These are phyloP conservation scores for Zymoseptoria passerinii DNA, from an alignment of 2,329 filamentous ascomycete genomes.

Conservation along the genomic window DNA sequence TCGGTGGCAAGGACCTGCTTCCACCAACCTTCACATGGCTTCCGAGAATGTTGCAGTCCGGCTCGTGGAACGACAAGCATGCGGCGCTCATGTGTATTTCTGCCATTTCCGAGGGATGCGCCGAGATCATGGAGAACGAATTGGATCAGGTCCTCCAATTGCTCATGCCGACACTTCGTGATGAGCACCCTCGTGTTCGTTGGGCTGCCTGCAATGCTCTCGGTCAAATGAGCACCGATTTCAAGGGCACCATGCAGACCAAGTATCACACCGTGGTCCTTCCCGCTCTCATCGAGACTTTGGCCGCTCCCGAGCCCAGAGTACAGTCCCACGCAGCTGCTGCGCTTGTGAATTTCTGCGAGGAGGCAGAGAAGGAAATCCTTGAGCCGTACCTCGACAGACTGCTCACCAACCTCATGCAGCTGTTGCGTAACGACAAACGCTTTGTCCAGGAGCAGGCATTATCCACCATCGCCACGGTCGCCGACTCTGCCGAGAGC, in stretches of 20 bases:
- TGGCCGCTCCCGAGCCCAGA: slow-evolving; percentile 80
- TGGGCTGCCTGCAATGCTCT: slow-evolving; percentile 97
- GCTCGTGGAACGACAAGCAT: slow-evolving; percentile 89
- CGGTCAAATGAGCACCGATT: slow-evolving; percentile 99
- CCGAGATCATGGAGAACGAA: slow-evolving; percentile 91
- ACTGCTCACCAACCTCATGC: slow-evolving; percentile 74
- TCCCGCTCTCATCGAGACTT: slow-evolving; percentile 82
- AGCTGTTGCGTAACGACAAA: slow-evolving; percentile 82
- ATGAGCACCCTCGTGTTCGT: slow-evolving; percentile 85
- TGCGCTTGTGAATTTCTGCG: slow-evolving; percentile 98
- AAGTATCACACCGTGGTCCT: slow-evolving; percentile 86
- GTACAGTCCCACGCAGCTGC: slow-evolving; percentile 96
- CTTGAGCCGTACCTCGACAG: slow-evolving; percentile 90
- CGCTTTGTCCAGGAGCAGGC: slow-evolving; percentile 97
- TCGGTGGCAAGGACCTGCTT: slow-evolving; percentile 86
- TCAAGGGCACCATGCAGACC: slow-evolving; percentile 94
- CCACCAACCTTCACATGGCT: slow-evolving; percentile 95
- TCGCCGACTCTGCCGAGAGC: slow-evolving; percentile 94
- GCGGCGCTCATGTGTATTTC: slow-evolving; percentile 98
- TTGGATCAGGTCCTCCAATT: slow-evolving; percentile 88
- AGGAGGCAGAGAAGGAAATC: slow-evolving; percentile 87
- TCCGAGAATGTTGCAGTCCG: slow-evolving; percentile 92
- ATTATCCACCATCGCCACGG: slow-evolving; percentile 93
- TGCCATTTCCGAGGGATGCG: slow-evolving; percentile 93
- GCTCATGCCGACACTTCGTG: slow-evolving; percentile 83